Evolutionary conservation across 2,329 filamentous ascomycete species (phyloP).

Genomic region (Incumbomyces delicatus): DNA sequence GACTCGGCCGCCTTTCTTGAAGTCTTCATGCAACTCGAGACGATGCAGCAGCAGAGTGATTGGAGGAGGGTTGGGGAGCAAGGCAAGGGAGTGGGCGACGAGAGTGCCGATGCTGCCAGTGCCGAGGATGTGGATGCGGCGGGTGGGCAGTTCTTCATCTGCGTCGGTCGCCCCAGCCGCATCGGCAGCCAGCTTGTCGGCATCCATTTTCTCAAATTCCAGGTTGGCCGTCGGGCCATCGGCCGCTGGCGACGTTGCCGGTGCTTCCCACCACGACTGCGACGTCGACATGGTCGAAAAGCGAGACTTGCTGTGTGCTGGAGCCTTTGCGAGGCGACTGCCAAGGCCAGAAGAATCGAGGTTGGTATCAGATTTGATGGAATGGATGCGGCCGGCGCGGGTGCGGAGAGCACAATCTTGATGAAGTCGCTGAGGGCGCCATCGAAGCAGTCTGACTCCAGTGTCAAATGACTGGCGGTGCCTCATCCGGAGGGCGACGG

Average conservation of each 20-base stretch:
- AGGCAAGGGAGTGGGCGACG: slow-evolving; percentile 61
- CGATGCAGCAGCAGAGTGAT: slow-evolving; percentile 72
- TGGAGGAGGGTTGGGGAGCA: slow-evolving; percentile 53
- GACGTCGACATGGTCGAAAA: slow-evolving; percentile 17
- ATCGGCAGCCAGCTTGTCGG: slow-evolving; percentile 1
- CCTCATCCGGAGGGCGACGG: slow-evolving; percentile 1
- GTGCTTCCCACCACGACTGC: slow-evolving; percentile 15
- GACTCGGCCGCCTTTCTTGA: slow-evolving; percentile 24
- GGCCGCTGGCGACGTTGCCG: slow-evolving; percentile 6
- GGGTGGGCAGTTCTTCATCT: slow-evolving; percentile 15
- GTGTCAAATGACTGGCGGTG: neutral
- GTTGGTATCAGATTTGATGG: neutral
- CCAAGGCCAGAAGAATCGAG: neutral
- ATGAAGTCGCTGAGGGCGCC: slow-evolving; percentile 97
- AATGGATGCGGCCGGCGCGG: neutral
- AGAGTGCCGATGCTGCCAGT: slow-evolving; percentile 72
- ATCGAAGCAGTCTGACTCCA: slow-evolving; percentile 52
- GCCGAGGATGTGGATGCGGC: slow-evolving; percentile 66
- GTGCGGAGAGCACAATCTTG: slow-evolving; percentile 76
- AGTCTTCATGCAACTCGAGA: slow-evolving; percentile 28
- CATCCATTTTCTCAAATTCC: slow-evolving; percentile 4
- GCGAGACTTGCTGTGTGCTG: neutral
- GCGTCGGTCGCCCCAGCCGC: neutral
- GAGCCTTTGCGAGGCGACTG: neutral
- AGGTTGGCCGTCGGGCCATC: slow-evolving; percentile 8